A percentile compares a stretch with the other conserved stretches of the same genome.
Conservation (phyloP, 1,139 yeast species). For the Spencermartinsiella ligniputridi region DNA sequence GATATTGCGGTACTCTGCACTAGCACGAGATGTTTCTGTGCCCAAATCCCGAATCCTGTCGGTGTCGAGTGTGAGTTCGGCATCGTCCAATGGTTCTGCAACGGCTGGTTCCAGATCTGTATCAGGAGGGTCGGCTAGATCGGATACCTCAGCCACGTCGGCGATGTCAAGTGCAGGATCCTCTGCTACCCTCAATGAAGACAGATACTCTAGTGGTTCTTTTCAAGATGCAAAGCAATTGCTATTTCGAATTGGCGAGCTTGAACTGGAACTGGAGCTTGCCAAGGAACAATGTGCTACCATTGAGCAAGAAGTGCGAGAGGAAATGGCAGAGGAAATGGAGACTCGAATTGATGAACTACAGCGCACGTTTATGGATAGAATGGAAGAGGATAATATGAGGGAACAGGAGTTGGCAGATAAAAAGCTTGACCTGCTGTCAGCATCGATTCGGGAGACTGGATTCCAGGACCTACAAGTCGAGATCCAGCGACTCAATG, state of each 20-base stretch:
- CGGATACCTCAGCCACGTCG: not conserved
- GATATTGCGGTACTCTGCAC: slow-evolving; percentile 39
- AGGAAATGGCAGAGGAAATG: slow-evolving; percentile 32
- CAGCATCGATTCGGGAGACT: slow-evolving; percentile 6
- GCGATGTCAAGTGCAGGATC: slow-evolving; percentile 8
- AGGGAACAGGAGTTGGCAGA: slow-evolving; percentile 24
- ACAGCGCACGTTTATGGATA: slow-evolving; percentile 23
- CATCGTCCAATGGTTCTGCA: slow-evolving; percentile 7
- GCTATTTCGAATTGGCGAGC: slow-evolving; percentile 16
- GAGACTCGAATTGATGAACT: slow-evolving; percentile 32
- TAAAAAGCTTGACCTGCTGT: slow-evolving; percentile 22
- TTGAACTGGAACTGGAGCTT: slow-evolving; percentile 25
- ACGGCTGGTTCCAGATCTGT: not conserved
- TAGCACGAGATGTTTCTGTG: slow-evolving; percentile 31
- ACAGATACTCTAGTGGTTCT: slow-evolving; percentile 5
- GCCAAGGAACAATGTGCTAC: slow-evolving; percentile 22
- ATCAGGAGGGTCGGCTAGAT: slow-evolving; percentile 2
- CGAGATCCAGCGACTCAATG: slow-evolving; percentile 13
- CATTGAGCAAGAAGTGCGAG: slow-evolving; percentile 32
- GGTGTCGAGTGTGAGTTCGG: slow-evolving; percentile 13
- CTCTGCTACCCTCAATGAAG: slow-evolving; percentile 7
- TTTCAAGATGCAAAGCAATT: slow-evolving; percentile 5
- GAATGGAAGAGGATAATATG: slow-evolving; percentile 27
- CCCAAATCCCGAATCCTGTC: slow-evolving; percentile 22
- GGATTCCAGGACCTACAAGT: slow-evolving; percentile 9